phyloP scores from a whole-genome alignment of 2,329 filamentous ascomycete genomes.

The Botryosphaeria agaves region DNA sequence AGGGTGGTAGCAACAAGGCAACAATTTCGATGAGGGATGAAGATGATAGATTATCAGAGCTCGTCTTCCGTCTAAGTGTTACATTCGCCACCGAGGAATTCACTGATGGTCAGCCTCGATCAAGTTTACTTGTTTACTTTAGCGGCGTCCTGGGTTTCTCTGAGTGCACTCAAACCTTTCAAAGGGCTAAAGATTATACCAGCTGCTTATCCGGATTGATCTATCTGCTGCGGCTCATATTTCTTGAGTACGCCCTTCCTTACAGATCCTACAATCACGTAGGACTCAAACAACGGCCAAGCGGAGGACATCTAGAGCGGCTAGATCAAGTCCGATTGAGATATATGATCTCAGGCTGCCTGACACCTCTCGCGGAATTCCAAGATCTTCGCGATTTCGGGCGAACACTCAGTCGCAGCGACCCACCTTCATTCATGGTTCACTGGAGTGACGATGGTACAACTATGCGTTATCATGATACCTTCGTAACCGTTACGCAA shows the following conservation, averaged over 20 bases:
- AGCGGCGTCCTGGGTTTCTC: slow-evolving; percentile 22
- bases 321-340: neutral
- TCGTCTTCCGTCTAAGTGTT: slow-evolving; percentile 5
- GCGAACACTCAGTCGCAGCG: neutral
- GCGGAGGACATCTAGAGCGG: neutral
- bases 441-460: neutral
- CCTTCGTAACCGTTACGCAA: neutral
- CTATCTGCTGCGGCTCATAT: neutral
- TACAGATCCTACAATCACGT: neutral
- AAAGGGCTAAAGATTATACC: neutral
- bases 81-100: slow-evolving; percentile 11
- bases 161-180: neutral
- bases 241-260: neutral
- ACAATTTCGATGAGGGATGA: neutral
- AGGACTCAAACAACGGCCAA: neutral
- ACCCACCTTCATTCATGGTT: neutral
- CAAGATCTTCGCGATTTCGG: neutral
- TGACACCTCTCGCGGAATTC: neutral
- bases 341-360: slow-evolving; percentile 1
- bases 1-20: neutral
- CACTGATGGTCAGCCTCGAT: slow-evolving; percentile 8
- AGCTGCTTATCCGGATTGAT: neutral
- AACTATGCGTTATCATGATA: neutral
- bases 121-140: slow-evolving; percentile 15
- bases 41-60: neutral